Base-by-base conservation (phyloP, 208 protist species). In the Strigomonas oncopelti region DNA sequence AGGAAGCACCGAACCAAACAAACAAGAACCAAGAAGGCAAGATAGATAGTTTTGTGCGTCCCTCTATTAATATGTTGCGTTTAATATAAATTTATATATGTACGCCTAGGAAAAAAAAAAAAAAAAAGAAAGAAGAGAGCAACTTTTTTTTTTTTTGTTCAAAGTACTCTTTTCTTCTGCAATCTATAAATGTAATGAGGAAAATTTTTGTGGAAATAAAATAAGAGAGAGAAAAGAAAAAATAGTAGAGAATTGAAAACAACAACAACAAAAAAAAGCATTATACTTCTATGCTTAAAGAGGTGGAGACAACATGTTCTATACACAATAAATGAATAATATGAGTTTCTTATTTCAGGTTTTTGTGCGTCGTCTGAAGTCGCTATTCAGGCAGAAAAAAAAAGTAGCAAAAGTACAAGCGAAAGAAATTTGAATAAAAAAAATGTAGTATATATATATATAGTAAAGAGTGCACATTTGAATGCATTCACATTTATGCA, bases 11-110 rank as follows among this genome's bases (percentile, higher is more conserved):
- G 48, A 65, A 70, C 3, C 46, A 61, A 59, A 55, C 48, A 42
- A 24, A 54, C 38, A 56, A 34, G 8, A n/a, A n/a, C n/a, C n/a
- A n/a, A n/a, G n/a, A n/a, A n/a, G n/a, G n/a, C n/a, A n/a, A n/a
- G n/a, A n/a, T n/a, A n/a, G n/a, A n/a, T n/a, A n/a, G n/a, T n/a
- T n/a, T n/a, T n/a, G 52, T 54, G 20, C 65, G 25, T 75, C 48
- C 18, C 54, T 75, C 16, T 69, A 46, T 56, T 28, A 25, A 53
- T 24, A n/a, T 58, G 54, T 68, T n/a, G 61, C 31, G 67, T 36
- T 54, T 36, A 57, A 38, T 72, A 38, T 66, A 16, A 57, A 53
- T 67, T n/a, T 72, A 46, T 32, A 32, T 66, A 51, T 59, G 18
- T 61, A n/a, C 11, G 27, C 24, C 14, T n/a, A 58, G 29, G 28